Base-by-base conservation (phyloP, 2,329 filamentous ascomycete species). In the Exserohilum rostratum region DNA sequence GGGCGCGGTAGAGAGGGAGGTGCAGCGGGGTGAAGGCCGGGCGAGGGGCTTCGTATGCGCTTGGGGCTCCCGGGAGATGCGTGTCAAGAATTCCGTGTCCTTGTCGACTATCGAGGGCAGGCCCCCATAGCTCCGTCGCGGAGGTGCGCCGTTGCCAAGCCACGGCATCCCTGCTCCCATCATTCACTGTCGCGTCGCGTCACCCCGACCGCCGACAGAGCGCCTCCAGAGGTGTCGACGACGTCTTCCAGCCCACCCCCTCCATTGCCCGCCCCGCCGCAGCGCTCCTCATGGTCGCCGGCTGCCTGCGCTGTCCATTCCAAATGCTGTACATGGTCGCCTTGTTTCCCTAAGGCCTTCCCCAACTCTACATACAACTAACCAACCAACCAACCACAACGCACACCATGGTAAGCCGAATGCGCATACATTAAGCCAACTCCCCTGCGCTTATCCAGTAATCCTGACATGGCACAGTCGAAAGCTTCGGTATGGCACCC, bases 401-500 rank as follows among this genome's bases (percentile, higher is more conserved):
- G 39, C 27, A 30, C 57, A 59, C 42, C 55, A 69, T 69, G 66
- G 66, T 68, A 64, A 37, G 65, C 61, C 53, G 38, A 46, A 17
- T 37, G 17, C 30, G 3, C 17, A 22, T 27, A 18, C 17, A 42
- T 20, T 15, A 35, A 39, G 47, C 34, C 47, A 34, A 33, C 47
- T 25, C 34, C 13, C n/a, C n/a, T 38, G 18, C 5, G 12, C 12
- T n/a, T n/a, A 7, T 31, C 22, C 29, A n/a, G 6, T n/a, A 4
- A 2, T 33, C 22, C 60, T 65, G 15, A 66, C 57, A 47, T 15
- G 13, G 3, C 42, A 30, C 55, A 76, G 75, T 72, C 75, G 33
- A 67, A 66, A 30, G 65, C 60, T 22, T 66, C 64, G 3, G 47
- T 86, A 67, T 98, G 96, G 79, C 87, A 89, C 68, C 91, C 93